Conservation (phyloP, 2,329 filamentous ascomycete species). For the Talaromyces islandicus region DNA sequence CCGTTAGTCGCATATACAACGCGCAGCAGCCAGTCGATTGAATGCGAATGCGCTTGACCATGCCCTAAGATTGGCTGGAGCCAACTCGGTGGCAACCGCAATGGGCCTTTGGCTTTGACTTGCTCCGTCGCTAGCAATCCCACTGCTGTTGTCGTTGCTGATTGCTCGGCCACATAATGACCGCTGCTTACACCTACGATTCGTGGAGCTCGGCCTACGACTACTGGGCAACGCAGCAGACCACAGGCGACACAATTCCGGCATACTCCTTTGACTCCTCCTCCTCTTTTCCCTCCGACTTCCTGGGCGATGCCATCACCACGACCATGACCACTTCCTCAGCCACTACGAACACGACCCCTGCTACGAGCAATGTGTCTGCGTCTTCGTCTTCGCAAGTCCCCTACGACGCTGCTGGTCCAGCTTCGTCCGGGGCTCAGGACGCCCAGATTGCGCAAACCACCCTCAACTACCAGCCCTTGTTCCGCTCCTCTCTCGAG, state of each 20-base stretch:
- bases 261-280: conserved; percentile 1
- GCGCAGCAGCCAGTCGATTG: not conserved
- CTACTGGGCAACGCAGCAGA: conserved; percentile 5
- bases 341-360: not conserved
- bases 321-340: not conserved
- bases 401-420: conserved; percentile 5
- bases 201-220: conserved; percentile 5
- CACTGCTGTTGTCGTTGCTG: not conserved
- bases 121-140: not conserved
- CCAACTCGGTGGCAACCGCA: not conserved
- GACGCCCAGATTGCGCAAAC: conserved; percentile 11
- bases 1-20: not conserved
- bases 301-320: not conserved
- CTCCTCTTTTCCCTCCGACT: conserved; percentile 3
- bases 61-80: not conserved
- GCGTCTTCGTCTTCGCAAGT: conserved; percentile 9
- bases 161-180: not conserved
- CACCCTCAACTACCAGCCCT: conserved; percentile 20
- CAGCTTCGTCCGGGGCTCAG: not conserved
- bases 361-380: conserved; percentile 6
- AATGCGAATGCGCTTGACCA: not conserved
- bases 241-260: not conserved
- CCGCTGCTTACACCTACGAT: conserved; percentile 5
- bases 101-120: conserved; percentile 1
- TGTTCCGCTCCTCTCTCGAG: conserved; percentile 25